Evolutionary conservation across 75 land plant genomes (phyloP).

Genomic region (Pseudotsuga menziesii): DNA sequence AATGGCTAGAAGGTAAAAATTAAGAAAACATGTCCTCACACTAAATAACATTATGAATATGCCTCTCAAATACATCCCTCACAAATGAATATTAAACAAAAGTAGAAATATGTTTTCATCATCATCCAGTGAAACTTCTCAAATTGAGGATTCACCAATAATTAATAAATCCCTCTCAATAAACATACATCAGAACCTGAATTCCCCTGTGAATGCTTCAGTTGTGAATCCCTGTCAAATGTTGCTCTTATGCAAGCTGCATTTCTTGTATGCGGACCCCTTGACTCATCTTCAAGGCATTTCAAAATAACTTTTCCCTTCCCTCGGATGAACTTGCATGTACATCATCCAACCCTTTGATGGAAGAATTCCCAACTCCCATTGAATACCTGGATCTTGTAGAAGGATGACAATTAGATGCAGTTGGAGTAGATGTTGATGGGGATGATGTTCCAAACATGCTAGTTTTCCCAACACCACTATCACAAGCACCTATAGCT

Average conservation of each 20-base stretch:
- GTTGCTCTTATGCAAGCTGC: slow-evolving; percentile 83
- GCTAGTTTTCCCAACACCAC: slow-evolving; percentile 21
- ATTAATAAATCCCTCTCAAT: too few relatives aligned
- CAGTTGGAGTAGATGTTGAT: slow-evolving; percentile 41
- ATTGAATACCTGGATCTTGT: slow-evolving; percentile 75
- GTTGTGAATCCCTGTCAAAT: slow-evolving; percentile 51
- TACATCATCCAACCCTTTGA: slow-evolving; percentile 28
- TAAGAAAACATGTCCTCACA: too few relatives aligned
- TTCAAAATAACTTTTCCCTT: slow-evolving; percentile 80
- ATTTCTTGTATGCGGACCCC: slow-evolving; percentile 94
- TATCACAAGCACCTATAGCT: neutral
- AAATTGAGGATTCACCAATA: too few relatives aligned
- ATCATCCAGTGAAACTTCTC: too few relatives aligned
- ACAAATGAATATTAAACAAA: neutral
- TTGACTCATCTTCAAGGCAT: slow-evolving; percentile 43
- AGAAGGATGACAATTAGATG: slow-evolving; percentile 64
- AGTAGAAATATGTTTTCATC: neutral
- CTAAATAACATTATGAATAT: neutral
- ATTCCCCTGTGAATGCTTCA: slow-evolving; percentile 45
- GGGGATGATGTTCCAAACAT: slow-evolving; percentile 20
- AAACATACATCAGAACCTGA: slow-evolving; percentile 50
- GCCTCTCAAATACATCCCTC: neutral
- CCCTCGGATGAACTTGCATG: slow-evolving; percentile 57
- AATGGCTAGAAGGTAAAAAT: too few relatives aligned
- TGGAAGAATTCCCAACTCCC: slow-evolving; percentile 35